A percentile compares a stretch with the other conserved stretches of the same genome.
phyloP scores from a whole-genome alignment of 768 basidiomycete species.

The Lactarius deliciosus region DNA sequence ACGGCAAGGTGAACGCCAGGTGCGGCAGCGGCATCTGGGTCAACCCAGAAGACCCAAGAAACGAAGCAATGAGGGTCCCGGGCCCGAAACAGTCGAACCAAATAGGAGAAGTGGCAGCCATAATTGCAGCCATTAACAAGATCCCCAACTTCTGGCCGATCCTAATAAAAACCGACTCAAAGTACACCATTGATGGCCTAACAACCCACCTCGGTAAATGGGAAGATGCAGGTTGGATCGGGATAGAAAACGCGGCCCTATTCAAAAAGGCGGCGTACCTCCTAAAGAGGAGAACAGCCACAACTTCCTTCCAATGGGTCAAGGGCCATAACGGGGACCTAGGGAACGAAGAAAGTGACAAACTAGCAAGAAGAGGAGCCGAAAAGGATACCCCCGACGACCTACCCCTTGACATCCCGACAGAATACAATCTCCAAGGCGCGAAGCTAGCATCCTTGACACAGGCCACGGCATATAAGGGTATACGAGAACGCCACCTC shows the following conservation, averaged over 20 bases:
- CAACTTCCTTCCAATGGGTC: not conserved
- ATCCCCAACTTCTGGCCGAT: not conserved
- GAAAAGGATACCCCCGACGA: accelerated
- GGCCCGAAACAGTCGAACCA: not conserved
- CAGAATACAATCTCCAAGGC: not conserved
- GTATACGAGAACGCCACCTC: too few relatives aligned
- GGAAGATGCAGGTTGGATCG: not conserved
- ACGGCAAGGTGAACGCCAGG: too few relatives aligned
- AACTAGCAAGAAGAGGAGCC: not conserved
- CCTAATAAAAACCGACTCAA: not conserved
- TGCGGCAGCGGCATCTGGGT: too few relatives aligned
- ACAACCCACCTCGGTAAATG: not conserved
- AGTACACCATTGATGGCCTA: not conserved
- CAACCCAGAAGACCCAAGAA: not conserved
- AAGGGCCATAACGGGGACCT: not conserved
- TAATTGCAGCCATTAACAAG: not conserved
- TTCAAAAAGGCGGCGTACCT: conserved; percentile 4
- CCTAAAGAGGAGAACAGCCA: not conserved
- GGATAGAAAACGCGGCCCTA: not conserved
- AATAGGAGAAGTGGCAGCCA: not conserved
- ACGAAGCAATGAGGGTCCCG: not conserved
- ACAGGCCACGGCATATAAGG: too few relatives aligned
- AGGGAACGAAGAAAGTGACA: not conserved
- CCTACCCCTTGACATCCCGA: not conserved
- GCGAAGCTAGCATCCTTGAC: too few relatives aligned